Base-by-base conservation (phyloP, 192 early-diverging fungal genomes). In the Coemansia erecta region DNA sequence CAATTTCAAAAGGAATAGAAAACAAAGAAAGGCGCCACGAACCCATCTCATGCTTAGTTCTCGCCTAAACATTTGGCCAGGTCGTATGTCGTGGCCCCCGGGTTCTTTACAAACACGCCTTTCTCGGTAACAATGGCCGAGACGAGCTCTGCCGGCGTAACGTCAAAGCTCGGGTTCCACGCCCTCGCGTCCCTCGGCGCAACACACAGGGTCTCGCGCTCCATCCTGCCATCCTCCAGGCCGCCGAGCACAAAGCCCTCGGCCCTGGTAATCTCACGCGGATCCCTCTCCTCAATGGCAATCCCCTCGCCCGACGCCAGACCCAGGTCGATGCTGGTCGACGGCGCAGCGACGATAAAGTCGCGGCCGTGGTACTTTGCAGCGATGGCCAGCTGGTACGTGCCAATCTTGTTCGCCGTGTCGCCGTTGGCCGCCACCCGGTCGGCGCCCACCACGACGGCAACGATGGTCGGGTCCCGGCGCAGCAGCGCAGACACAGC, bases 131-230 rank as follows among this genome's bases (percentile, higher is more conserved):
- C 91, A 62, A 99, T 92, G 0, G 89, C 90, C 11, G 90, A 83
- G 62, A 99, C 93, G 17, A 99, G 79, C 14, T 73, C 47, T 0
- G 92, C 91, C 5, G 95, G 94, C 2, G 93, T 94, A 18, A 97
- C 90, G 56, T 98, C 96, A 73, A 98, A 98, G 45, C 90, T 89
- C 12, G 97, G 94, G 67, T 99, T 96, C 97, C 97, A 99, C n/a
- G 94, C 92, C 19, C 69, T 61, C 58, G 94, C 90, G 0, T 89
- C 89, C n/a, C 81, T 59, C 0, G 95, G 92, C 4, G 93, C 92
- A 48, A 96, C 85, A 44, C 85, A 82, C 11, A 98, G 77, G 1
- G 82, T 82, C n/a, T 81, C 79, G 15, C 74, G 66, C 0, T 72
- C 60, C 28, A 83, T 63, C 13, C 83, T 74, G 0, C 74, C 72